Conservation (phyloP, 805 yeast species). For the Brettanomyces custersianus region DNA sequence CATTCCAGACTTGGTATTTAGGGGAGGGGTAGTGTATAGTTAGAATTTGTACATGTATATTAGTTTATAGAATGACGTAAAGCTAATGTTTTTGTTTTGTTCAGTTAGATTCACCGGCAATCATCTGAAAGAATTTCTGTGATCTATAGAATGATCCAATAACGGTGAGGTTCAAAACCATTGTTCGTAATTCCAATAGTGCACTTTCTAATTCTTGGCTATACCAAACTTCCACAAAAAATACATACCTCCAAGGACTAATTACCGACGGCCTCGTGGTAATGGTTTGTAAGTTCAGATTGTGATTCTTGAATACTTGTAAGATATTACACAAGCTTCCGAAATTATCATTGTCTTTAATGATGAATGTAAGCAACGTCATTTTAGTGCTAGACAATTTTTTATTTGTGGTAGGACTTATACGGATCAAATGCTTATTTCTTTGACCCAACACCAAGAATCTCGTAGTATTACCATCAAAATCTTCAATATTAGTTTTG, state of each 20-base stretch:
- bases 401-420: conserved; percentile 1
- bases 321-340: conserved; percentile 70
- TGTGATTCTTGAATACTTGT: conserved; percentile 41
- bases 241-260: conserved; percentile 72
- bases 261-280: conserved; percentile 67
- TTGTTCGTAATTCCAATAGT: conserved; percentile 30
- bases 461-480: conserved; percentile 71
- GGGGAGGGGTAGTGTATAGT: too few species aligned
- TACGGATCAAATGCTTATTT: neutral
- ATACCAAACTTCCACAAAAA: conserved; percentile 61
- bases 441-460: conserved; percentile 57
- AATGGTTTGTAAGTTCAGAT: conserved; percentile 61
- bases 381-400: conserved; percentile 22
- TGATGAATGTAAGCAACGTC: conserved; percentile 56
- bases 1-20: too few species aligned
- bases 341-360: conserved; percentile 51
- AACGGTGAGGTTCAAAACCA: conserved; percentile 41
- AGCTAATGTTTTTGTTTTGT: too few species aligned
- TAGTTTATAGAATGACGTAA: too few species aligned
- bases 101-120: too few species aligned
- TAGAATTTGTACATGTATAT: too few species aligned
- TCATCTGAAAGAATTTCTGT: conserved; percentile 19
- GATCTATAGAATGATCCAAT: conserved; percentile 39
- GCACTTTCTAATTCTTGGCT: conserved; percentile 23
- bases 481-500: conserved; percentile 57